These are phyloP conservation scores for Tuber indicum DNA, from an alignment of 495 filamentous ascomycete genomes.

Conservation along the genomic window DNA sequence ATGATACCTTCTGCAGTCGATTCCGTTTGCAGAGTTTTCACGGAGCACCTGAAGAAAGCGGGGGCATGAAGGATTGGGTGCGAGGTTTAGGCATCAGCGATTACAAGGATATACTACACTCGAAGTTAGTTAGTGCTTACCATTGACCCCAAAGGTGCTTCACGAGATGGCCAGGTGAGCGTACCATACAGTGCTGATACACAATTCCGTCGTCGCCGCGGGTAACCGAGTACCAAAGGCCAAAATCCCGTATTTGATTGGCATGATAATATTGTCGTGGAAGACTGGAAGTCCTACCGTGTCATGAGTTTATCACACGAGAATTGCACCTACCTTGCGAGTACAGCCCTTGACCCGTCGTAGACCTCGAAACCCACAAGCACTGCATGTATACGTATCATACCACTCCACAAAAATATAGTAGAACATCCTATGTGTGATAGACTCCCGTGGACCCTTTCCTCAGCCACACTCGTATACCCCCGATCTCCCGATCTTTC, in stretches of 20 bases:
- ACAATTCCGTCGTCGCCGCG: background rate
- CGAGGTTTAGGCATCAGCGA: background rate
- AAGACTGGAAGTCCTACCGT: background rate
- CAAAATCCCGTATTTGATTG: background rate
- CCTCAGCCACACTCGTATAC: background rate
- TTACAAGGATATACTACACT: background rate
- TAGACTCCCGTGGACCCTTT: no score
- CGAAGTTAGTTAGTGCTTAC: background rate
- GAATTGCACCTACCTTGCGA: no score
- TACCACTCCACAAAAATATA: no score
- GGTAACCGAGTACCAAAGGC: background rate
- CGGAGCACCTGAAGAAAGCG: background rate
- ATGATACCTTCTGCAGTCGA: background rate
- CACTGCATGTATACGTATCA: no score
- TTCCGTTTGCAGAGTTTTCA: background rate
- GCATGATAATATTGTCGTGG: no score
- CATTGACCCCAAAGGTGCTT: background rate
- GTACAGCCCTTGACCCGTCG: background rate
- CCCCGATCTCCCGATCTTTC: no score
- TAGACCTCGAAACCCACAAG: background rate
- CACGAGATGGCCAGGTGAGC: background rate
- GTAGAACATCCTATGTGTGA: no score
- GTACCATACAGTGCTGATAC: no score
- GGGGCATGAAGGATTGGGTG: background rate
- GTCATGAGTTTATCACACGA: no score